phyloP scores from a whole-genome alignment of 129 eudicot species.

The Centrapalus pauciflorus region DNA sequence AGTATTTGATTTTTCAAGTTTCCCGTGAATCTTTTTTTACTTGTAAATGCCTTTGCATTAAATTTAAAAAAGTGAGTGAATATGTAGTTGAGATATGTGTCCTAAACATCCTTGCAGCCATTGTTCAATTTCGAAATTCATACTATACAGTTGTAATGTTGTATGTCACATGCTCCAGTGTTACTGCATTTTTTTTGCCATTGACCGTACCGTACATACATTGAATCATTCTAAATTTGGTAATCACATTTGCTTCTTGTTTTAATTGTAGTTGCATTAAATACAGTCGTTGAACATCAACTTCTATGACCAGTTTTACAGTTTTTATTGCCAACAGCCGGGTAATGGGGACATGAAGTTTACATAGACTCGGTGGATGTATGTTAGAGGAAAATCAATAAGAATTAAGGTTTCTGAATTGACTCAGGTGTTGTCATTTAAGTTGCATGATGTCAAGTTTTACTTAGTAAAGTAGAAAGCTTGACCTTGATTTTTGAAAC shows the following conservation, averaged over 20 bases:
- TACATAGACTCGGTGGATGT: neutral
- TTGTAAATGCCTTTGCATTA: constrained; percentile 63
- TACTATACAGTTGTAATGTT: constrained; percentile 3
- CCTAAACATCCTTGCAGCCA: constrained; percentile 22
- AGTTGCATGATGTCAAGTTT: no score
- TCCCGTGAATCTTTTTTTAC: constrained; percentile 29
- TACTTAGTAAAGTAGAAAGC: no score
- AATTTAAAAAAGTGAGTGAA: constrained; percentile 32
- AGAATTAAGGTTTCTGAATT: neutral
- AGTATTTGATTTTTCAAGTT: constrained; percentile 6
- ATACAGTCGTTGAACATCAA: neutral
- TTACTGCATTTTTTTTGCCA: neutral
- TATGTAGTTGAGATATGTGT: constrained; percentile 35
- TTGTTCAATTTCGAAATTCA: constrained; percentile 21
- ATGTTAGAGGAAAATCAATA: neutral
- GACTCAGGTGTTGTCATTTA: neutral
- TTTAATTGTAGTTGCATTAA: neutral
- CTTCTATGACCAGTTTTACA: neutral
- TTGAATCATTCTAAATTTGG: no score
- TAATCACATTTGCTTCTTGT: no score
- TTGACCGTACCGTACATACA: neutral
- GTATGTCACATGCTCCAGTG: constrained; percentile 6
- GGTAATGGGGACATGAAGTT: neutral
- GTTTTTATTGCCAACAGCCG: neutral
- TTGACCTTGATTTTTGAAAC: no score